Evolutionary conservation across 768 basidiomycete genomes (phyloP).

Genomic region (Suillus placidus): DNA sequence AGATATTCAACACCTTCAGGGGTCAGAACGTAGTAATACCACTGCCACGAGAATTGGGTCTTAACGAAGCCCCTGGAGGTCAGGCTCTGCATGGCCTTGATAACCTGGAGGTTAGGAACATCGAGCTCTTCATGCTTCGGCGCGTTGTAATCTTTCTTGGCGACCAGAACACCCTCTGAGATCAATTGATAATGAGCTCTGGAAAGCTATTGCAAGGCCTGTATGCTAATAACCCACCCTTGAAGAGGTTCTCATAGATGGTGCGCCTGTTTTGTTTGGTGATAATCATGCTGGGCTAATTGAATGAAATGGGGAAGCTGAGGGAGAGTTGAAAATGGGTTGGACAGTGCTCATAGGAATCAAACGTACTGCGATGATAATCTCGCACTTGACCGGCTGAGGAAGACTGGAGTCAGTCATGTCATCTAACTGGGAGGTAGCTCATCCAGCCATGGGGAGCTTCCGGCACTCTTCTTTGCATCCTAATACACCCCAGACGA

Average conservation of each 20-base stretch:
- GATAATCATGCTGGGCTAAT: slow-evolving; percentile 83
- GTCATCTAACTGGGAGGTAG: slow-evolving; percentile 30
- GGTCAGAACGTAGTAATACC: slow-evolving; percentile 97
- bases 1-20: slow-evolving; percentile 97
- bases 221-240: slow-evolving; percentile 63
- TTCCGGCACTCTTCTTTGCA: slow-evolving; percentile 8
- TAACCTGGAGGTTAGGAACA: slow-evolving; percentile 69
- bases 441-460: slow-evolving; percentile 38
- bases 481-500: slow-evolving; percentile 12
- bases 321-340: slow-evolving; percentile 19
- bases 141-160: slow-evolving; percentile 98
- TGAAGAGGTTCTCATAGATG: slow-evolving; percentile 99
- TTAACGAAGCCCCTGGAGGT: slow-evolving; percentile 87
- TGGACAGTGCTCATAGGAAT: neutral
- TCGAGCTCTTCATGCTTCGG: slow-evolving; percentile 93
- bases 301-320: slow-evolving; percentile 27
- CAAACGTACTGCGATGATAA: slow-evolving; percentile 39
- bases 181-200: slow-evolving; percentile 6
- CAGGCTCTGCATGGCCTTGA: slow-evolving; percentile 71
- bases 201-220: neutral
- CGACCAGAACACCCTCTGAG: slow-evolving; percentile 96
- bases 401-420: slow-evolving; percentile 21
- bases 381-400: slow-evolving; percentile 40
- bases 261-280: slow-evolving; percentile 90
- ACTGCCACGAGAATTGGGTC: slow-evolving; percentile 99